Evolutionary conservation across 495 filamentous ascomycete genomes (phyloP).

Genomic region (Terfezia boudieri): DNA sequence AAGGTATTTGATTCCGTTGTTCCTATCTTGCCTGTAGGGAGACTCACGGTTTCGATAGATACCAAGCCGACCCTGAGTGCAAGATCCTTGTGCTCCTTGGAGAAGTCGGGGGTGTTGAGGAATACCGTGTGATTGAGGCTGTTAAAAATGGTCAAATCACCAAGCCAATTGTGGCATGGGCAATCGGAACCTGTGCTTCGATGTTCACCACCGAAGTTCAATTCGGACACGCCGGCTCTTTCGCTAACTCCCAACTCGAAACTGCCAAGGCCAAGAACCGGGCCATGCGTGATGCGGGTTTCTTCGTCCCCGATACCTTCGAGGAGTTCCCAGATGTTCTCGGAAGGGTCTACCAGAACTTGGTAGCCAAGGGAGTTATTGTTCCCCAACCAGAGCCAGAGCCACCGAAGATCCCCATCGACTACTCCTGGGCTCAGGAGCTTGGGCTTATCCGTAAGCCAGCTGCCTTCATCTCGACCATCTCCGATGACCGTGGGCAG

Average conservation of each 20-base stretch:
- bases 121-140: slow-evolving; percentile 97
- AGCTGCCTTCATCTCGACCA: slow-evolving; percentile 98
- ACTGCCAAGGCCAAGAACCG: slow-evolving; percentile 92
- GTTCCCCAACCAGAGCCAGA: slow-evolving; percentile 69
- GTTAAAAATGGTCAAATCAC: slow-evolving; percentile 83
- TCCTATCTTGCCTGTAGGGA: neutral
- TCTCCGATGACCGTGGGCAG: slow-evolving; percentile 98
- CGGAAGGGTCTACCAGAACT: slow-evolving; percentile 56
- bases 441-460: slow-evolving; percentile 98
- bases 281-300: slow-evolving; percentile 81
- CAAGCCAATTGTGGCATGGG: slow-evolving; percentile 97
- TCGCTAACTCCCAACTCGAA: slow-evolving; percentile 97
- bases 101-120: slow-evolving; percentile 97
- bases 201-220: slow-evolving; percentile 99
- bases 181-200: slow-evolving; percentile 94
- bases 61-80: slow-evolving; percentile 85
- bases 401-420: slow-evolving; percentile 96
- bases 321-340: slow-evolving; percentile 74
- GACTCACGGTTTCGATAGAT: slow-evolving; percentile 19
- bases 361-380: slow-evolving; percentile 65
- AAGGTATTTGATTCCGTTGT: slow-evolving; percentile 21
- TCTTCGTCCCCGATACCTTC: slow-evolving; percentile 87
- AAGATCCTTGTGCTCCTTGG: slow-evolving; percentile 90
- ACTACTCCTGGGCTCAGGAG: slow-evolving; percentile 99
- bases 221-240: slow-evolving; percentile 95